Conservation (phyloP, 2,329 filamentous ascomycete species). For the Coleophoma cylindrospora region DNA sequence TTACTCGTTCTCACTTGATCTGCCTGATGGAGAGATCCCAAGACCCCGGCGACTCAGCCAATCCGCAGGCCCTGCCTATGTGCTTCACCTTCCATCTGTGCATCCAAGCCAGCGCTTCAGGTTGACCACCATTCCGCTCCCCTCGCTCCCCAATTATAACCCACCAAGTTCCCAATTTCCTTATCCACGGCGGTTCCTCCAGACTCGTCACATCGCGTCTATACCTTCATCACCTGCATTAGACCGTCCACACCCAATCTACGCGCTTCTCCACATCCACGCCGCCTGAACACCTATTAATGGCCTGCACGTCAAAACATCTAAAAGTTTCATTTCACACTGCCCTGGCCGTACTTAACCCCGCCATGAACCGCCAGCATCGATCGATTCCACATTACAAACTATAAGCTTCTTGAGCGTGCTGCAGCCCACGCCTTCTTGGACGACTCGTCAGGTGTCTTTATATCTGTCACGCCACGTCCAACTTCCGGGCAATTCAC, state of each 20-base stretch:
- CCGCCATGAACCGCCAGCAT: background rate
- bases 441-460: background rate
- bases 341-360: background rate
- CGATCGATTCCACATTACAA: too few relatives aligned
- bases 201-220: conserved; percentile 1
- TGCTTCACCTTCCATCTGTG: background rate
- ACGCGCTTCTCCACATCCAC: conserved; percentile 1
- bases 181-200: background rate
- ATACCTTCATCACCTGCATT: background rate
- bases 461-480: background rate
- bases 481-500: too few relatives aligned
- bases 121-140: background rate
- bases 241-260: background rate
- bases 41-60: background rate
- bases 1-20: too few relatives aligned
- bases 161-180: background rate
- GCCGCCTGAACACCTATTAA: background rate
- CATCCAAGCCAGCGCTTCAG: background rate
- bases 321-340: background rate
- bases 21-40: too few relatives aligned
- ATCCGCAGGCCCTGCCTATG: background rate
- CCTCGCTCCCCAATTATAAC: background rate
- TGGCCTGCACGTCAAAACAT: background rate
- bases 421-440: too few relatives aligned
- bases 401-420: too few relatives aligned